Percentiles rank a stretch among this genome's conserved stretches.
Conservation (phyloP, 2,329 filamentous ascomycete genomes). For the Fusarium staphyleae region DNA sequence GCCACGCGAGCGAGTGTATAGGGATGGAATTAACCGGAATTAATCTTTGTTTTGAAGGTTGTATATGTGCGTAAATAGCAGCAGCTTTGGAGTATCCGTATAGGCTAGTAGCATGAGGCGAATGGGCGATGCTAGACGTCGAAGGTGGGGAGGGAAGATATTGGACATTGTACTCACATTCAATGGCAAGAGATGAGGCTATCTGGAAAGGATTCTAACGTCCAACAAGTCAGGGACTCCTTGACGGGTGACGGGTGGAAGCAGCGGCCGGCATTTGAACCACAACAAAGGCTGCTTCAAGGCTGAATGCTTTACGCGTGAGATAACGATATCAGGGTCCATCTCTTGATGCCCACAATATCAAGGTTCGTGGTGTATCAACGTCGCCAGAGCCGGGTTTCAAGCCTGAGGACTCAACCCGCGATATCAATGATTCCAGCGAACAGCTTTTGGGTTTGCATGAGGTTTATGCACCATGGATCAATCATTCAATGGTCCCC, state of each 20-base stretch:
- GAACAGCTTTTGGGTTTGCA: background rate
- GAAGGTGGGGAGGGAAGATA: background rate
- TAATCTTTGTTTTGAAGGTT: conserved; percentile 17
- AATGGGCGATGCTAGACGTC: background rate
- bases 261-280: background rate
- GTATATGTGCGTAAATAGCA: conserved; percentile 5
- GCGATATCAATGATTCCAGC: background rate
- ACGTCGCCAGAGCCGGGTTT: background rate
- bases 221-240: background rate
- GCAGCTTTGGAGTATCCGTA: conserved; percentile 18
- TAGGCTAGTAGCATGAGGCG: background rate
- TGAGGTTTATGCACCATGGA: no score
- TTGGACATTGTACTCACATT: background rate
- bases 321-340: background rate
- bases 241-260: background rate
- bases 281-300: background rate
- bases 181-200: background rate
- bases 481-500: no score
- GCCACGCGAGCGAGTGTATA: conserved; percentile 23
- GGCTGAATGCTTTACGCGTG: background rate
- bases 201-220: background rate
- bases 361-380: background rate
- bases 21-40: conserved; percentile 6
- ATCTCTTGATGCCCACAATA: background rate
- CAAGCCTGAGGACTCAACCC: background rate